Conservation (phyloP, 2,329 filamentous ascomycete genomes). For the Trichoderma polysporum region DNA sequence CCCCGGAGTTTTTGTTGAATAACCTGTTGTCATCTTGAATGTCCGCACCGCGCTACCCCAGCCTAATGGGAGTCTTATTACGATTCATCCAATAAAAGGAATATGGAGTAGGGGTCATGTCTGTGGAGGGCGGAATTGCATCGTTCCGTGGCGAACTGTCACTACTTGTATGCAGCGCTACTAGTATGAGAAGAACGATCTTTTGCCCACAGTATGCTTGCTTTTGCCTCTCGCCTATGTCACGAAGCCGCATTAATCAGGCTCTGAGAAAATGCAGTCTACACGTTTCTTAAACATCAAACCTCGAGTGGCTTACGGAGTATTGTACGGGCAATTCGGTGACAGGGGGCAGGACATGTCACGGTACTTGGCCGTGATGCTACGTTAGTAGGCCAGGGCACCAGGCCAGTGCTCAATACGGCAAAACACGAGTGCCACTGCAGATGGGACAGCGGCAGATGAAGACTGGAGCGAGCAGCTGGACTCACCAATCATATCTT, state of each 20-base stretch:
- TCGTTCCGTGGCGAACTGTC: background rate
- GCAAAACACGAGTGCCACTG: background rate
- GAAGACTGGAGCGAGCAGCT: background rate
- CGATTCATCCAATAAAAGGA: background rate
- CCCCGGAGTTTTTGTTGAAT: constrained; percentile 9
- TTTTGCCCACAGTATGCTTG: background rate
- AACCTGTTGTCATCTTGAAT: background rate
- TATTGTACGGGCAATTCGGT: background rate
- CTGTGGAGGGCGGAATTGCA: constrained; percentile 9
- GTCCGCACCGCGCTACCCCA: background rate
- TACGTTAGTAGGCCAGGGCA: constrained; percentile 2
- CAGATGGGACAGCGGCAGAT: background rate
- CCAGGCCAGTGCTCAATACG: constrained; percentile 7
- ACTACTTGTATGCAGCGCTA: too few species aligned
- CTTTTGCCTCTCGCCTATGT: background rate
- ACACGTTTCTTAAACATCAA: background rate
- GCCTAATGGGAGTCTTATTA: background rate
- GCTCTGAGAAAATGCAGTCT: background rate
- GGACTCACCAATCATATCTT: background rate
- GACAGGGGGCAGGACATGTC: constrained; percentile 10
- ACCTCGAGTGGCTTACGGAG: background rate
- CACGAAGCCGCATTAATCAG: background rate
- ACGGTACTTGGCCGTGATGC: constrained; percentile 4
- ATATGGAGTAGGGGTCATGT: background rate
- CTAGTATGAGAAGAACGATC: too few species aligned